Evolutionary conservation across 2,329 filamentous ascomycete genomes (phyloP).

Genomic region (Rutstroemia sp.): DNA sequence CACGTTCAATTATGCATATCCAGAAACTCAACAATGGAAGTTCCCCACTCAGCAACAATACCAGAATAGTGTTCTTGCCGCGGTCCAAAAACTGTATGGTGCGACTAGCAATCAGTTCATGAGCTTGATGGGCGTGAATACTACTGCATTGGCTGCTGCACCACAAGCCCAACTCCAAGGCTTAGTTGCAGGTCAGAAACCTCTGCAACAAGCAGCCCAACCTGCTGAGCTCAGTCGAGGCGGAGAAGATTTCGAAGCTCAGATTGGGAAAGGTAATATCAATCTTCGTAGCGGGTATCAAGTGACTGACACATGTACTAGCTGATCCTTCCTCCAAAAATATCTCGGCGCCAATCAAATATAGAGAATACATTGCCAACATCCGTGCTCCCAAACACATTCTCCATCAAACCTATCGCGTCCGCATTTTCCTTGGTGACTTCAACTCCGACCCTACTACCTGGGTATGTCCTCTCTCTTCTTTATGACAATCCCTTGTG

Average conservation of each 20-base stretch:
- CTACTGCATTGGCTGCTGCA: background rate
- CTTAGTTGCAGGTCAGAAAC: background rate
- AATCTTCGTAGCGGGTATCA: background rate
- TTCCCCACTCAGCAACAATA: slow-evolving; percentile 14
- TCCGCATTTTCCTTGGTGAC: slow-evolving; percentile 32
- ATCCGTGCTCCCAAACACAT: slow-evolving; percentile 31
- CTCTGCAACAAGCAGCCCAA: background rate
- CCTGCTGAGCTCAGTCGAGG: background rate
- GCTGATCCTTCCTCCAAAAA: background rate
- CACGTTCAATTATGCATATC: slow-evolving; percentile 67
- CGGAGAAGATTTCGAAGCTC: slow-evolving; percentile 18
- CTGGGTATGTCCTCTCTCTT: slow-evolving; percentile 20
- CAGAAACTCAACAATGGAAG: slow-evolving; percentile 43
- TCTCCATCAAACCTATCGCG: slow-evolving; percentile 29
- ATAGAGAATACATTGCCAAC: slow-evolving; percentile 31
- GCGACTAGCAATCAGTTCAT: slow-evolving; percentile 15
- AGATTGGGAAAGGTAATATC: slow-evolving; percentile 19
- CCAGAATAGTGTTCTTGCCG: slow-evolving; percentile 12
- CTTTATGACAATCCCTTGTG: background rate
- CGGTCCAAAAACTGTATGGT: slow-evolving; percentile 17
- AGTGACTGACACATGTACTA: background rate
- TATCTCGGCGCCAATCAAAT: slow-evolving; percentile 8
- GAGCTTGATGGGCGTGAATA: background rate
- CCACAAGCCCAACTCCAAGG: background rate
- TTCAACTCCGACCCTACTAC: slow-evolving; percentile 23